Conservation (phyloP, 1,284 basidiomycete species). For the Papiliotrema terrestris region DNA sequence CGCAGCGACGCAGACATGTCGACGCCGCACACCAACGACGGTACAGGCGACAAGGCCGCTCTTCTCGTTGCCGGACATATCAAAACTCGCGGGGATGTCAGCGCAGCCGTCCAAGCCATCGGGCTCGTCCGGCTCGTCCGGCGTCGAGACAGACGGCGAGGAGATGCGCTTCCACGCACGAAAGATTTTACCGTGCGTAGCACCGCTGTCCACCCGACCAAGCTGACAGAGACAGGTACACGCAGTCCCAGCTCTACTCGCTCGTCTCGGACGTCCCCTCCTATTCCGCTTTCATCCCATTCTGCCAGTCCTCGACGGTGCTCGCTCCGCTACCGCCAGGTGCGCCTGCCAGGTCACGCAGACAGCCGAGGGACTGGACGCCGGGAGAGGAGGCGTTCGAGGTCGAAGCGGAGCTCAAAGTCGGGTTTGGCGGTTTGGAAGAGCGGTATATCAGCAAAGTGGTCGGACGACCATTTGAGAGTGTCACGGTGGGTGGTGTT, state of each 20-base stretch:
- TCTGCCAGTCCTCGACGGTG: slow-evolving; percentile 74
- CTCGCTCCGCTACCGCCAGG: slow-evolving; percentile 47
- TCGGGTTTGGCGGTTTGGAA: slow-evolving; percentile 81
- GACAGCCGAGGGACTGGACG: slow-evolving; percentile 22
- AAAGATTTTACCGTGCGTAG: slow-evolving; percentile 73
- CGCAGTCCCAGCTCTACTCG: slow-evolving; percentile 72
- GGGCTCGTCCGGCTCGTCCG: slow-evolving; percentile 5
- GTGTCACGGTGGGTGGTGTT: slow-evolving; percentile 64
- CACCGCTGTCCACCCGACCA: neutral
- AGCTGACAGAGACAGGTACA: slow-evolving; percentile 57
- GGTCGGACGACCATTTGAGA: slow-evolving; percentile 68
- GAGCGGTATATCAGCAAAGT: slow-evolving; percentile 88
- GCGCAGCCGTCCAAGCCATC: too few relatives aligned
- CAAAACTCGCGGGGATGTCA: slow-evolving; percentile 33
- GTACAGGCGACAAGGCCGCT: slow-evolving; percentile 16
- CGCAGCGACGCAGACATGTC: neutral
- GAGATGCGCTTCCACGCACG: slow-evolving; percentile 54
- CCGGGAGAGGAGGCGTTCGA: slow-evolving; percentile 50
- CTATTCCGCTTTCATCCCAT: slow-evolving; percentile 84
- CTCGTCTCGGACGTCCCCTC: slow-evolving; percentile 83
- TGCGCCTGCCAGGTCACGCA: slow-evolving; percentile 1
- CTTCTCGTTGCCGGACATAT: slow-evolving; percentile 48
- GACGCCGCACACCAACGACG: neutral
- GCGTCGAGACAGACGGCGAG: slow-evolving; percentile 28
- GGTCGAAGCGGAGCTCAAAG: slow-evolving; percentile 80